Evolutionary conservation across 2,329 filamentous ascomycete species (phyloP).

Genomic region (Colletotrichum sp.): DNA sequence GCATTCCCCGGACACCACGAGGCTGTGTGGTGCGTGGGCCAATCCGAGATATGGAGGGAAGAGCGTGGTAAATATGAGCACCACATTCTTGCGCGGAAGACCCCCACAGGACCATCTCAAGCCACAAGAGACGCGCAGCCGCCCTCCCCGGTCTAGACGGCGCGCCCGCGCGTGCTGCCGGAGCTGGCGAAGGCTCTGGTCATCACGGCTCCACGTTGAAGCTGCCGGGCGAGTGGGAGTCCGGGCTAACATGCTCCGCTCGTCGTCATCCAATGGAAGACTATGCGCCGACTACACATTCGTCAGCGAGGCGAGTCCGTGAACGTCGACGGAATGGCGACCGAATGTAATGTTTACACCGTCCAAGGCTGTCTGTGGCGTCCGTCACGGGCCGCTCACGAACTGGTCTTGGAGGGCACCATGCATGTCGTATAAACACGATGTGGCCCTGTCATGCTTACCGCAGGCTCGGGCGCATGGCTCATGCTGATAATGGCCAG

Average conservation of each 20-base stretch:
- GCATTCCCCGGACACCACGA: conserved; percentile 4
- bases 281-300: not conserved
- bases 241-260: not conserved
- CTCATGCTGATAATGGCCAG: not conserved
- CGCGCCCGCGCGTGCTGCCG: conserved; percentile 1
- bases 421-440: not conserved
- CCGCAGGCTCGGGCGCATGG: not conserved
- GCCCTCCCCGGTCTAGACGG: not conserved
- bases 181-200: not conserved
- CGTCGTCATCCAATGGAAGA: not conserved
- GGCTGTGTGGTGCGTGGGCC: not conserved
- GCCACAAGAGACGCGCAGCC: conserved; percentile 15
- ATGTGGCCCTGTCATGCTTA: not conserved
- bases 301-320: not conserved
- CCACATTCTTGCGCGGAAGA: not conserved
- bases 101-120: not conserved
- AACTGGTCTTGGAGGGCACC: not conserved
- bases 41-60: not conserved
- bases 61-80: not conserved
- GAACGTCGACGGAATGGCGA: not conserved
- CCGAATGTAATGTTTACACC: not conserved
- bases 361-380: not conserved
- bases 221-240: conserved; percentile 1
- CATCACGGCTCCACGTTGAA: not conserved
- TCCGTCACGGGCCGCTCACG: not conserved